phyloP scores from a whole-genome alignment of 2,329 filamentous ascomycete species.

The Cladosporium sp. region DNA sequence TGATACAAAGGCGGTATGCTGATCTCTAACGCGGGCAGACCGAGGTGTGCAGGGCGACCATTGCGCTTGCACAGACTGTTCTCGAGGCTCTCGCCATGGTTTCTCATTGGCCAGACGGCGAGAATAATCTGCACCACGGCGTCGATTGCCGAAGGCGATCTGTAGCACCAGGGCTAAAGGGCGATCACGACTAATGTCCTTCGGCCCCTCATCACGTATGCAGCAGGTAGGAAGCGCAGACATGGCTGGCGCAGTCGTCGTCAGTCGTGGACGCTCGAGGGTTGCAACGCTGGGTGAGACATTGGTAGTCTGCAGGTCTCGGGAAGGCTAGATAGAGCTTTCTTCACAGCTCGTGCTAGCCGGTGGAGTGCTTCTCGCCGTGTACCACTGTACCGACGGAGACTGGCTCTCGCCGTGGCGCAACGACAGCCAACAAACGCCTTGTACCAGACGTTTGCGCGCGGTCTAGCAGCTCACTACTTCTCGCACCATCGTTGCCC shows the following conservation, averaged over 20 bases:
- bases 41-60: neutral
- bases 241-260: neutral
- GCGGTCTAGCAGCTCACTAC: constrained; percentile 6
- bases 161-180: neutral
- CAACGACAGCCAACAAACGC: neutral
- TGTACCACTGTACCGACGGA: neutral
- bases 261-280: neutral
- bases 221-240: neutral
- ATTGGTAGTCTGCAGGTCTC: too few relatives aligned
- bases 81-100: neutral
- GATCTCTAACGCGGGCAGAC: neutral
- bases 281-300: too few relatives aligned
- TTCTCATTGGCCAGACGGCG: neutral
- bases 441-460: neutral
- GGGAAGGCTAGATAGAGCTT: neutral
- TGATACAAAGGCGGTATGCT: neutral
- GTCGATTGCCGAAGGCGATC: neutral
- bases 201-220: constrained; percentile 1
- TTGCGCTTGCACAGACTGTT: neutral
- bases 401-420: neutral
- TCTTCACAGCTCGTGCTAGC: constrained; percentile 5
- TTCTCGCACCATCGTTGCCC: neutral
- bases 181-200: neutral
- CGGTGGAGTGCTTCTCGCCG: neutral
- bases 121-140: neutral